These are phyloP conservation scores for Sequoiadendron giganteum DNA, from an alignment of 75 land plant species.

Conservation along the genomic window DNA sequence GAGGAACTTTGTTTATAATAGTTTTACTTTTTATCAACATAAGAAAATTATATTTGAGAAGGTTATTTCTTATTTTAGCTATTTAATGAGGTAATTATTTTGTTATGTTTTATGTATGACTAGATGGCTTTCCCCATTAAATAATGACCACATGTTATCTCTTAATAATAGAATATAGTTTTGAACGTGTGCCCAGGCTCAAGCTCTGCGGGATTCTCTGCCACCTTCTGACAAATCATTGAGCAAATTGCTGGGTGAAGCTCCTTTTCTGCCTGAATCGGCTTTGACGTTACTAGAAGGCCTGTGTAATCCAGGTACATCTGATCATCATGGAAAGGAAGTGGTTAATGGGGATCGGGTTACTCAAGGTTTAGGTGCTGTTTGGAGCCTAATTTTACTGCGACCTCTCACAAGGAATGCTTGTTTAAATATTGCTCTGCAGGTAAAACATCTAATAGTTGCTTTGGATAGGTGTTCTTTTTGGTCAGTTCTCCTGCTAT, in stretches of 20 bases:
- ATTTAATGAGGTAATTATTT: neutral
- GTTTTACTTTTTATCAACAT: neutral
- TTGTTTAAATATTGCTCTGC: slow-evolving; percentile 84
- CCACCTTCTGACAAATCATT: slow-evolving; percentile 91
- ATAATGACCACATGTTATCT: neutral
- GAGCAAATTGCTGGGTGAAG: slow-evolving; percentile 87
- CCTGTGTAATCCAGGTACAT: slow-evolving; percentile 46
- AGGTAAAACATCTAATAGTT: slow-evolving; percentile 40
- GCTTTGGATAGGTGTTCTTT: slow-evolving; percentile 18
- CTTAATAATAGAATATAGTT: neutral
- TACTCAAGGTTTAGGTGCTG: slow-evolving; percentile 90
- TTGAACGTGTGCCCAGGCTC: slow-evolving; percentile 44
- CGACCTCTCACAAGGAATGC: slow-evolving; percentile 68
- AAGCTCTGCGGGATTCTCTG: slow-evolving; percentile 71
- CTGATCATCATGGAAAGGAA: slow-evolving; percentile 27
- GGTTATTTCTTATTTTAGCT: neutral
- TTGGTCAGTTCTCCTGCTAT: neutral
- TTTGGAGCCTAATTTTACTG: slow-evolving; percentile 92
- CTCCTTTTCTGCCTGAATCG: slow-evolving; percentile 76
- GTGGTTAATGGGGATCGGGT: slow-evolving; percentile 68
- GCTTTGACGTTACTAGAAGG: slow-evolving; percentile 63
- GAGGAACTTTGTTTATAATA: neutral
- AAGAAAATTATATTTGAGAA: no score
- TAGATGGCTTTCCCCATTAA: neutral
- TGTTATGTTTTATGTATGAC: neutral